These are phyloP conservation scores for Kluyveromyces lactis DNA, from an alignment of 805 yeast genomes.

Conservation along the genomic window DNA sequence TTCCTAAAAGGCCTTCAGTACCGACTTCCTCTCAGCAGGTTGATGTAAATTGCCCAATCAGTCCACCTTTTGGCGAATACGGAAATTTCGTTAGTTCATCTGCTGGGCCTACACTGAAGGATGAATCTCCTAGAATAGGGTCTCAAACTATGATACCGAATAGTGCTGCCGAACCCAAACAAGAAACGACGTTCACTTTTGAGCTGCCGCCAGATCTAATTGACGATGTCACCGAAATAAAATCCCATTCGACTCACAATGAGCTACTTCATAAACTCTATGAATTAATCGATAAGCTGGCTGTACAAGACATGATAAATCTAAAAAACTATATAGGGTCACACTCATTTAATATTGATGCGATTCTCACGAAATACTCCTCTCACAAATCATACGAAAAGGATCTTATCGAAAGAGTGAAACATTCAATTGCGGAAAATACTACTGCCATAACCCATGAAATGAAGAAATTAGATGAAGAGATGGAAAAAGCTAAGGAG, in stretches of 20 bases:
- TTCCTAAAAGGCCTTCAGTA: not conserved
- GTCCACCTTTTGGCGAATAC: no score
- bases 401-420: constrained; percentile 19
- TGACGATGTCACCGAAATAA: constrained; percentile 3
- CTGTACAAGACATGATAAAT: constrained; percentile 6
- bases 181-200: not conserved
- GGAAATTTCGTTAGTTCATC: no score
- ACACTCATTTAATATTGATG: not conserved
- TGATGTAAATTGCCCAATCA: no score
- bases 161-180: not conserved
- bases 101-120: not conserved
- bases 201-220: constrained; percentile 8
- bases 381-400: constrained; percentile 23
- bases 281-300: constrained; percentile 8
- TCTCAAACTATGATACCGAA: not conserved
- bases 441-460: constrained; percentile 23
- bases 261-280: constrained; percentile 12
- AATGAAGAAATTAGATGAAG: constrained; percentile 22
- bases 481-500: constrained; percentile 26
- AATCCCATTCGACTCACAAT: constrained; percentile 7
- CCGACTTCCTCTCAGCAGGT: not conserved
- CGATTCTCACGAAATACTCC: not conserved
- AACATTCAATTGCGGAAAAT: constrained; percentile 23
- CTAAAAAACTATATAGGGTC: not conserved
- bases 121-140: not conserved